Evolutionary conservation across 2,329 filamentous ascomycete genomes (phyloP).

Genomic region (Dactylonectria macrodidyma): DNA sequence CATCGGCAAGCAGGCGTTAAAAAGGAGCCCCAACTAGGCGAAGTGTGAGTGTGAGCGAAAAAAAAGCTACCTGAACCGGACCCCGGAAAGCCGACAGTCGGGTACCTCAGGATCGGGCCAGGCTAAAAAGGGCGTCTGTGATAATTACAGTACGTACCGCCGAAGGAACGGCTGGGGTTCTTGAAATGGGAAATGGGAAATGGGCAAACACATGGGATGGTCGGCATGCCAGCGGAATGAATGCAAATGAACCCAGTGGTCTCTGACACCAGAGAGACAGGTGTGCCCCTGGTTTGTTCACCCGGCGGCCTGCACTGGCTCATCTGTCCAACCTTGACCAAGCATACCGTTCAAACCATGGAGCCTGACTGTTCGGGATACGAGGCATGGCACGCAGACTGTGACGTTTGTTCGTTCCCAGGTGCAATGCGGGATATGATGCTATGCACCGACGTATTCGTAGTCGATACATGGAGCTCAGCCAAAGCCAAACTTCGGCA

Average conservation of each 20-base stretch:
- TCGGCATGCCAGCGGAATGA: conserved; percentile 14
- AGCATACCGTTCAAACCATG: not conserved
- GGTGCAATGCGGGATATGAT: too few relatives aligned
- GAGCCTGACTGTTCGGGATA: not conserved
- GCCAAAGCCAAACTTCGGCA: not conserved
- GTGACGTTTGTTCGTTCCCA: too few relatives aligned
- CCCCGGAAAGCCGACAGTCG: conserved; percentile 22
- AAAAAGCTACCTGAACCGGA: conserved; percentile 7
- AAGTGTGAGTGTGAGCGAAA: conserved; percentile 18
- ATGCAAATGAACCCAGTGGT: conserved; percentile 7
- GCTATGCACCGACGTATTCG: not conserved
- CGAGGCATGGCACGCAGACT: not conserved
- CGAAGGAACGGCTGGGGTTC: not conserved
- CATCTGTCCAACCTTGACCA: not conserved
- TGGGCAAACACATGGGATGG: not conserved
- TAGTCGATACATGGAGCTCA: not conserved
- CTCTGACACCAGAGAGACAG: not conserved
- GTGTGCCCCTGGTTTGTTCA: not conserved
- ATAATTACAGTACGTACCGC: not conserved
- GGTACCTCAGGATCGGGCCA: conserved; percentile 21
- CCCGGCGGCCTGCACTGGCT: not conserved
- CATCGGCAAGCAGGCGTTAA: conserved; percentile 34
- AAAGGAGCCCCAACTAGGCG: conserved; percentile 7
- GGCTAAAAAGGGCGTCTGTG: conserved; percentile 4
- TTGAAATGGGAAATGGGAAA: conserved; percentile 1